phyloP scores from a whole-genome alignment of 805 yeast species.

The Maudiozyma turicensis region DNA sequence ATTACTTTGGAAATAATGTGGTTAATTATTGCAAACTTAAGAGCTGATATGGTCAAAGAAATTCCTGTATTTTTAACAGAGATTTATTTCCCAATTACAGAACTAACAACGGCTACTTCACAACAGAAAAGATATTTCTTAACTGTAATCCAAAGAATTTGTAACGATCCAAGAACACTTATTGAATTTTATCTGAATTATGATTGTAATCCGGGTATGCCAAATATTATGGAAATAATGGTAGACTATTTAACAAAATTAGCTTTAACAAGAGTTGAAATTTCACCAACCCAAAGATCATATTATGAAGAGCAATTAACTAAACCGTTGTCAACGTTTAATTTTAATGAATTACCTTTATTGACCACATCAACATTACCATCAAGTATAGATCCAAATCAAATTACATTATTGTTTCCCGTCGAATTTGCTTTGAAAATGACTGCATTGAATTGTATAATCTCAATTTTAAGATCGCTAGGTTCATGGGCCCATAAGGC shows the following conservation, averaged over 20 bases:
- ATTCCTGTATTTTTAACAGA: conserved; percentile 90
- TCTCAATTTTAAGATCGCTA: conserved; percentile 71
- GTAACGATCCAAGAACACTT: conserved; percentile 81
- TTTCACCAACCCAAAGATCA: conserved; percentile 56
- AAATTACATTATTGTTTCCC: conserved; percentile 38
- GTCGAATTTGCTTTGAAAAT: conserved; percentile 77
- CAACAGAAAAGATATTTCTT: conserved; percentile 88
- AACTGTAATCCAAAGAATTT: conserved; percentile 67
- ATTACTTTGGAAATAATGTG: conserved; percentile 88
- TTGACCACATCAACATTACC: conserved; percentile 60
- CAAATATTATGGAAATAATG: conserved; percentile 77
- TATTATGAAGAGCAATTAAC: conserved; percentile 43
- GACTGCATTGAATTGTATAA: conserved; percentile 69
- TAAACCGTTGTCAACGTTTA: conserved; percentile 62
- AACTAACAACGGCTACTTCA: conserved; percentile 79
- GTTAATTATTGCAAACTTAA: conserved; percentile 71
- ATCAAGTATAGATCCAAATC: conserved; percentile 14
- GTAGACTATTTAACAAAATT: conserved; percentile 62
- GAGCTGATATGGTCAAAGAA: conserved; percentile 84
- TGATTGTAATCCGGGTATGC: conserved; percentile 77
- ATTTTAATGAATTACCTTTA: conserved; percentile 63
- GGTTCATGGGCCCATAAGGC: conserved; percentile 81
- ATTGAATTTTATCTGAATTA: conserved; percentile 91
- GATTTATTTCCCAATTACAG: conserved; percentile 88
- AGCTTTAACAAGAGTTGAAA: conserved; percentile 62